Percentiles rank a stretch among this genome's conserved stretches.
phyloP scores from a whole-genome alignment of 345 rosid species.

The Triadica sebifera region DNA sequence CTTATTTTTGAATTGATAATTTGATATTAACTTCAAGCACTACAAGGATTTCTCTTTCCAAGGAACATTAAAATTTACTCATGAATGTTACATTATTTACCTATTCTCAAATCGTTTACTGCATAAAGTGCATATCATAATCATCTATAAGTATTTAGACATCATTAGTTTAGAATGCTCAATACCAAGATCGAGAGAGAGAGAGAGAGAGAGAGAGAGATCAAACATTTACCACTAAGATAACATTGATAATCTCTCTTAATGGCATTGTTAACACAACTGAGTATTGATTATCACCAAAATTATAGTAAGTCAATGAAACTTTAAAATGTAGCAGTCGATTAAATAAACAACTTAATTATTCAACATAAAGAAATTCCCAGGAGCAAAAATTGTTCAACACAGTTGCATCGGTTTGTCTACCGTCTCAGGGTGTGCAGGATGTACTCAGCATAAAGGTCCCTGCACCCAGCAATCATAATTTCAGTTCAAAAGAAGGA shows the following conservation, averaged over 20 bases:
- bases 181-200: not conserved
- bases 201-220: too few relatives aligned
- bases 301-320: constrained; percentile 5
- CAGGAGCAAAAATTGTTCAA: not conserved
- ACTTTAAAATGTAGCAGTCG: not conserved
- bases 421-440: not conserved
- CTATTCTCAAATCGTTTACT: too few relatives aligned
- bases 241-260: not conserved
- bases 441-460: not conserved
- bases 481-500: too few relatives aligned
- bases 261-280: constrained; percentile 3
- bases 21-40: too few relatives aligned
- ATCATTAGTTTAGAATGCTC: too few relatives aligned
- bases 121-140: too few relatives aligned
- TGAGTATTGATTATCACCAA: not conserved
- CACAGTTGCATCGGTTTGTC: not conserved
- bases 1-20: too few relatives aligned
- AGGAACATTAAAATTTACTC: too few relatives aligned
- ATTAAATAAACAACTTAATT: constrained; percentile 14
- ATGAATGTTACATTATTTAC: too few relatives aligned
- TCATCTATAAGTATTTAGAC: too few relatives aligned
- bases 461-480: constrained; percentile 41
- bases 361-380: constrained; percentile 10
- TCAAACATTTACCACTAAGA: not conserved
- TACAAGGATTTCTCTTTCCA: too few relatives aligned